Conservation (phyloP, 192 early-diverging fungal species). For the Entomortierella lignicola region DNA sequence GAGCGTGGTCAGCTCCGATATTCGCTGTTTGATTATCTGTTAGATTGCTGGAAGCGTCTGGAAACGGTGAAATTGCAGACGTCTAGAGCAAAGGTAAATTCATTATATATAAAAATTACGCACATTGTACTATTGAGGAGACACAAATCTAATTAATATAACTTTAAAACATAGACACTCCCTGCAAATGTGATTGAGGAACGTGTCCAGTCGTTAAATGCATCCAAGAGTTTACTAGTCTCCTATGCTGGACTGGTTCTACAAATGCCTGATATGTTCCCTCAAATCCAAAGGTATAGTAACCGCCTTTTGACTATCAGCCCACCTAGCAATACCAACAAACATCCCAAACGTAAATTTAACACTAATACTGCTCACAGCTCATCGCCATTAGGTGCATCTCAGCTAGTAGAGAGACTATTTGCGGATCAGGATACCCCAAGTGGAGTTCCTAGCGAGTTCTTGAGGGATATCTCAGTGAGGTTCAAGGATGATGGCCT, state of each 20-base stretch:
- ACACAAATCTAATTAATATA: background rate
- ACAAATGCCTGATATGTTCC: constrained; percentile 91
- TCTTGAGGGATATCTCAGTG: constrained; percentile 67
- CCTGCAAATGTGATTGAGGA: constrained; percentile 64
- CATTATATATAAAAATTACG: background rate
- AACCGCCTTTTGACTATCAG: too few species aligned
- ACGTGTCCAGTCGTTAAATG: constrained; percentile 70
- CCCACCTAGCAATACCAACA: constrained; percentile 2
- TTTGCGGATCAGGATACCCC: constrained; percentile 66
- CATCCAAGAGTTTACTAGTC: constrained; percentile 71
- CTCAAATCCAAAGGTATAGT: constrained; percentile 69
- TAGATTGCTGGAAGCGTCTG: constrained; percentile 69
- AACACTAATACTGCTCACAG: too few species aligned
- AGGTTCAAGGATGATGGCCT: constrained; percentile 76
- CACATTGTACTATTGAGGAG: background rate
- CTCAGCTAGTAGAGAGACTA: constrained; percentile 60
- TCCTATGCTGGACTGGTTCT: constrained; percentile 88
- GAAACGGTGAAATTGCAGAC: constrained; percentile 66
- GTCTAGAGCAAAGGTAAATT: constrained; percentile 59
- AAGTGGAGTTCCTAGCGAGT: constrained; percentile 72
- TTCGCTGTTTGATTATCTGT: constrained; percentile 71
- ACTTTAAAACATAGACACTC: constrained; percentile 54
- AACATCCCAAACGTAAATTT: too few species aligned
- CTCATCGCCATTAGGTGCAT: constrained; percentile 44
- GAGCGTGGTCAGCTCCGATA: constrained; percentile 45